Evolutionary conservation across 257 asterid species (phyloP), one percentile per base, ranked within the genome.

Genomic region (Solanum virginianum): DNA sequence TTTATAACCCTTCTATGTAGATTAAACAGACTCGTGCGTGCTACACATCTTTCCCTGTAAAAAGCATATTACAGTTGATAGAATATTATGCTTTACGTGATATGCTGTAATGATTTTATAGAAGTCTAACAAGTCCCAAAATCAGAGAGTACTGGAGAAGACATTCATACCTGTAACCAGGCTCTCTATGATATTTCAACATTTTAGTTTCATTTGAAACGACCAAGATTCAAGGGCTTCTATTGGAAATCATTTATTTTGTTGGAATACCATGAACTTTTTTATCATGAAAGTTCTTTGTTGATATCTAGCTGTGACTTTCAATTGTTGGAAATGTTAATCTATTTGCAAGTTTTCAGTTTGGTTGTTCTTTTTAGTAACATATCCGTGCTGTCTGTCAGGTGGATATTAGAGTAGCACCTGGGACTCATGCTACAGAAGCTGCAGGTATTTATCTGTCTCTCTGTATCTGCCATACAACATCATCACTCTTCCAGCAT

Each of bases 391-490:
- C 86, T 80, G 57, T 88, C 68, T 89, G 13, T 69, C 87, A 94
- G 98, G 97, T 94, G 87, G 99, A 96, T 87, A 96, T 96, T 88
- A 93, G 95, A 89, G 94, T 96, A 43, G 99, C 98, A 26, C 98
- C 98, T 82, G 98, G 98, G 81, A 86, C 92, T 87, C 99, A 94
- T 91, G 96, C 96, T 47, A 92, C 98, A 1, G 99, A 96, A 90
- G 99, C 94, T 90, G 95, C 98, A 94, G 99, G 99, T 96, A 71
- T 86, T 84, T 86, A 87, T 91, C 87, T 83, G 72, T 84, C 85
- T 62, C 83, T 84, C 84, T 81, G 59, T 80, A 74, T 85, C 84
- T 10, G 3, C 62, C 80, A 43, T 71, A 36, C 79, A 43, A 2
- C 56, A 43, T 43, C 56, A 41, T 24, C 62, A 24, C 41, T 47